Conservation (phyloP, 1,139 yeast species). For the Candida pseudoviswanathii region DNA sequence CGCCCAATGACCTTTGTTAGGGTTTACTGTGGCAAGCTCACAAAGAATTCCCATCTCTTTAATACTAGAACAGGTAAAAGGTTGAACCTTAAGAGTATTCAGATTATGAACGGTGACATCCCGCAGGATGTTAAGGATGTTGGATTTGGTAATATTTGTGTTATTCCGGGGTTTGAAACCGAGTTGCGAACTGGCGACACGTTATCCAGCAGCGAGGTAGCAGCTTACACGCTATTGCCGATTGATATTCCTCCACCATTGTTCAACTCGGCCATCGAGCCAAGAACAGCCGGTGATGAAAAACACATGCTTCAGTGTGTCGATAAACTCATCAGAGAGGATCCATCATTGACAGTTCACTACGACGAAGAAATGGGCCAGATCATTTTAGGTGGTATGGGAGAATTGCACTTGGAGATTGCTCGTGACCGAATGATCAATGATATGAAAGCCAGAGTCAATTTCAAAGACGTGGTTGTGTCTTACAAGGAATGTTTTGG, state of each 20-base stretch:
- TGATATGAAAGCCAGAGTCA: slow-evolving; percentile 81
- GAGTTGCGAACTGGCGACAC: slow-evolving; percentile 91
- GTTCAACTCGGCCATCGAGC: slow-evolving; percentile 83
- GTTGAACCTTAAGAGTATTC: slow-evolving; percentile 65
- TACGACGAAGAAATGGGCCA: slow-evolving; percentile 87
- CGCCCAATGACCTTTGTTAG: slow-evolving; percentile 82
- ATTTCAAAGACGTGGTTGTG: slow-evolving; percentile 80
- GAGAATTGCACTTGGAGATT: slow-evolving; percentile 90
- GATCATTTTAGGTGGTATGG: slow-evolving; percentile 90
- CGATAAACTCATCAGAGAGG: slow-evolving; percentile 70
- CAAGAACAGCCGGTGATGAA: slow-evolving; percentile 79
- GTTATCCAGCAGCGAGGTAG: slow-evolving; percentile 23
- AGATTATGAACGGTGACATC: slow-evolving; percentile 86
- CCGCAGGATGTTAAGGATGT: slow-evolving; percentile 70
- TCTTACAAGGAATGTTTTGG: slow-evolving; percentile 79
- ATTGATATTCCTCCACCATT: slow-evolving; percentile 91
- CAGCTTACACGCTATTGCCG: slow-evolving; percentile 60
- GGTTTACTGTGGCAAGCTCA: slow-evolving; percentile 79
- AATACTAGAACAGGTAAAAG: slow-evolving; percentile 73
- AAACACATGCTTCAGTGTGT: slow-evolving; percentile 70
- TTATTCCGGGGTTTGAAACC: slow-evolving; percentile 70
- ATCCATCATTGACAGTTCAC: slow-evolving; percentile 32
- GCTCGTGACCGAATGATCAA: slow-evolving; percentile 74
- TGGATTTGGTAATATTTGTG: slow-evolving; percentile 86
- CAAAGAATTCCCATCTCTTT: slow-evolving; percentile 59